Percentiles rank a stretch among this genome's conserved stretches.
These are phyloP conservation scores for Plasmodium inui DNA, from an alignment of 169 alveolate species.

Conservation along the genomic window DNA sequence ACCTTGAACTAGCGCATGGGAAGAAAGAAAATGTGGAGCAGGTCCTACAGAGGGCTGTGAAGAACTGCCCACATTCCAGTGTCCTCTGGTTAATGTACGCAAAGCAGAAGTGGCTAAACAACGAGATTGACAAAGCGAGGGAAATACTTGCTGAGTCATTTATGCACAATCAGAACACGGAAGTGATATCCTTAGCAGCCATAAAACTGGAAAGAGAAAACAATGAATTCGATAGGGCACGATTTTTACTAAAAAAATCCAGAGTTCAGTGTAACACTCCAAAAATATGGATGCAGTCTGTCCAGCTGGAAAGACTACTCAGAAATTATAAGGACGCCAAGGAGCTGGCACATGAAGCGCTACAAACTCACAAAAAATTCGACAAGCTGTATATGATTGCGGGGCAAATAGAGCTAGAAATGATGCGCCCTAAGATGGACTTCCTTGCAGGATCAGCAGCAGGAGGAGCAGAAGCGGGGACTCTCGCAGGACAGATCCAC, in stretches of 20 bases:
- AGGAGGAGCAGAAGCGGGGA: too few relatives aligned
- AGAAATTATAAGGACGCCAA: slow-evolving; percentile 86
- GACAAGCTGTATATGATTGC: slow-evolving; percentile 94
- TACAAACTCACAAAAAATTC: slow-evolving; percentile 86
- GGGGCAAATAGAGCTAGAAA: slow-evolving; percentile 90
- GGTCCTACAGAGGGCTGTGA: slow-evolving; percentile 89
- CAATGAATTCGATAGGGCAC: slow-evolving; percentile 93
- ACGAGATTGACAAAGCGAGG: slow-evolving; percentile 91
- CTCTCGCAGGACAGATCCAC: not conserved
- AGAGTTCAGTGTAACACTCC: slow-evolving; percentile 88
- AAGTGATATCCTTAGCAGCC: slow-evolving; percentile 91
- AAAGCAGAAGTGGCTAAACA: slow-evolving; percentile 92
- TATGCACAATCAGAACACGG: slow-evolving; percentile 89
- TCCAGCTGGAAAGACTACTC: slow-evolving; percentile 92
- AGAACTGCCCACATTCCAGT: slow-evolving; percentile 93
- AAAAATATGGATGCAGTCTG: slow-evolving; percentile 92
- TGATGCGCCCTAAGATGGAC: not conserved
- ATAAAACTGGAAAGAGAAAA: slow-evolving; percentile 94
- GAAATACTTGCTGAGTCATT: slow-evolving; percentile 91
- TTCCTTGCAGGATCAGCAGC: too few relatives aligned
- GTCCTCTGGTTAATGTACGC: slow-evolving; percentile 95
- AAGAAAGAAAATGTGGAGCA: slow-evolving; percentile 87
- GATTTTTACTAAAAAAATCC: slow-evolving; percentile 92
- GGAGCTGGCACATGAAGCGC: slow-evolving; percentile 85
- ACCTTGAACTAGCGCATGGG: slow-evolving; percentile 95